These are phyloP conservation scores for Aphanomyces euteiches DNA, from an alignment of 352 stramenopile species.

Conservation along the genomic window DNA sequence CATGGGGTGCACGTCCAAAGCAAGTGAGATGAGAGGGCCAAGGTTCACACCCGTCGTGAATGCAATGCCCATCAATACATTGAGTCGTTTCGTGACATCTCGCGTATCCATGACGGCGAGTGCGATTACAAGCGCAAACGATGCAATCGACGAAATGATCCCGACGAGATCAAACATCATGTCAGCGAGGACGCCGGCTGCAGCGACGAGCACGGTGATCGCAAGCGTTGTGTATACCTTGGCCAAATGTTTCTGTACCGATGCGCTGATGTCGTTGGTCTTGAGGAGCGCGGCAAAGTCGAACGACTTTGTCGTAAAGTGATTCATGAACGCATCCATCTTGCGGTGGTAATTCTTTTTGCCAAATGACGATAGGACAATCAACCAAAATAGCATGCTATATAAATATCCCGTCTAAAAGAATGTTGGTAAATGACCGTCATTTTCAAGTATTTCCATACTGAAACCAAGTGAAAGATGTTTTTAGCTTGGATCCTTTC, in stretches of 20 bases:
- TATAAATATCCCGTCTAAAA: constrained; percentile 2
- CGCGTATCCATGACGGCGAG: constrained; percentile 53
- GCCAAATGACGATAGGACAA: no score
- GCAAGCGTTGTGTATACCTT: constrained; percentile 69
- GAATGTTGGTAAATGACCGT: neutral
- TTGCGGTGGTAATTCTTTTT: no score
- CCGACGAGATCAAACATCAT: constrained; percentile 37
- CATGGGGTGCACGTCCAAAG: constrained; percentile 66
- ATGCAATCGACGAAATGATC: constrained; percentile 29
- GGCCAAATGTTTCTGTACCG: constrained; percentile 64
- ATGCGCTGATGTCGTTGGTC: constrained; percentile 59
- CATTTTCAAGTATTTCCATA: neutral
- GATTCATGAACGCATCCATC: neutral
- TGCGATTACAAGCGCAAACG: constrained; percentile 55
- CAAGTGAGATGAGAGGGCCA: constrained; percentile 66
- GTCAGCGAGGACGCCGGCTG: constrained; percentile 47
- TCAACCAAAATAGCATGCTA: neutral
- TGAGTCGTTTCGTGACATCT: constrained; percentile 55
- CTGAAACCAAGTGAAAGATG: constrained; percentile 1
- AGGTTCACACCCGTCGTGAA: constrained; percentile 66
- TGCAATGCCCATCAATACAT: constrained; percentile 63
- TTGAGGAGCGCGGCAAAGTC: constrained; percentile 62
- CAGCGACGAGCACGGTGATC: constrained; percentile 52
- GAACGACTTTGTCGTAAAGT: constrained; percentile 31
- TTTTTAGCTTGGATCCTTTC: neutral